Conservation (phyloP, 2,329 filamentous ascomycete genomes). For the Aspergillus udagawae region DNA sequence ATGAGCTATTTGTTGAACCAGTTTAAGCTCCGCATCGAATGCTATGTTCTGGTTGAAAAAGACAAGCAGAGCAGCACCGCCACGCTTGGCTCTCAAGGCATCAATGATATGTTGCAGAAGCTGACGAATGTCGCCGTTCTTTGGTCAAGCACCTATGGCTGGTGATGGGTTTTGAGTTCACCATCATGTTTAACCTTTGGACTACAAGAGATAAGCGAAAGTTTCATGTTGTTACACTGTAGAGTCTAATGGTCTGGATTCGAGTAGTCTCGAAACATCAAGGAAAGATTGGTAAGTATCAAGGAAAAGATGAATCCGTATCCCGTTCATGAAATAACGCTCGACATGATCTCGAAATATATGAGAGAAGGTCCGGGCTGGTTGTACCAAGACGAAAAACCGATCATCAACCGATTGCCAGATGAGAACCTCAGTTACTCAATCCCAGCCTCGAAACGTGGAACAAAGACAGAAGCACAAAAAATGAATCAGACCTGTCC, state of each 20-base stretch:
- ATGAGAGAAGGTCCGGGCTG: conserved; percentile 7
- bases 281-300: not conserved
- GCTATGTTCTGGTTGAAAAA: not conserved
- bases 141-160: not conserved
- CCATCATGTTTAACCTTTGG: not conserved
- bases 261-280: not conserved
- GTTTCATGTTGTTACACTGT: not conserved
- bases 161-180: not conserved
- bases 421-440: not conserved
- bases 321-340: conserved; percentile 16
- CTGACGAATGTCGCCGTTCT: not conserved
- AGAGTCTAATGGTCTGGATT: not conserved
- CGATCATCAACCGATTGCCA: not conserved
- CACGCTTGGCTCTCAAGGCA: not conserved
- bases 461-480: not conserved
- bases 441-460: not conserved
- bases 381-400: conserved; percentile 2
- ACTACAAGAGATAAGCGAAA: not conserved
- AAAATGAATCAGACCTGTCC: not conserved
- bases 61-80: not conserved
- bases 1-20: not conserved
- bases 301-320: conserved; percentile 10
- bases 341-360: conserved; percentile 10
- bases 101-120: not conserved
- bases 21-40: not conserved